Base-by-base conservation (phyloP, 495 filamentous ascomycete species). In the Penicillium alfredii region DNA sequence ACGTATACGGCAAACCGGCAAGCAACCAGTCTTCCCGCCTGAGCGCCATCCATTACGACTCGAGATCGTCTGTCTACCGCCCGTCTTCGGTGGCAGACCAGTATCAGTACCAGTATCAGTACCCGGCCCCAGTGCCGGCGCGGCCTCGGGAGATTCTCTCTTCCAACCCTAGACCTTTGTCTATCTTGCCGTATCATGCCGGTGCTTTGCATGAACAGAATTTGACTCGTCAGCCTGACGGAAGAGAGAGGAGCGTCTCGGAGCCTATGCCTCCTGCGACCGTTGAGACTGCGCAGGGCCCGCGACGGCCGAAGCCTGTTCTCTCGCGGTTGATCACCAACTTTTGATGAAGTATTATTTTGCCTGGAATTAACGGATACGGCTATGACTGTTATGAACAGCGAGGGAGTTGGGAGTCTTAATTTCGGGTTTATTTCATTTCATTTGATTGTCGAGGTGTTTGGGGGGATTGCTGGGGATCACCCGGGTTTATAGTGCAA, bases 241-340 rank as follows among this genome's bases (percentile, higher is more conserved):
- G 38, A 8, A 33, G 51, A 17, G 53, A 57, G 28, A 38, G 53
- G 12, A 55, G 50, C 32, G 10, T 22, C 8, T 58, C 54, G 9
- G 51, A 55, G 30, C 51, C 54, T 14, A 44, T 47, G 34, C 43
- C 30, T 38, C 22, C 42, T 32, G 29, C 18, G 9, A 30, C 35
- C 9, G 32, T 8, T 12, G 23, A 42, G 10, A 36, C 25, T 10
- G 27, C 11, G 9, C 40, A 40, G 21, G 40, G 38, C 10, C 44
- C 47, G 19, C 45, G 55, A 38, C 55, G 46, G 14, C 53, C 59
- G 9, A 68, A 63, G 21, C 66, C 66, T 6, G 58, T 63, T 8
- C 39, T 69, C 26, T 61, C 64, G 15, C 55, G 55, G 32, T 27
- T 69, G 30, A 57, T 69, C 26, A 69, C 66, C 33, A 64, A 64